Base-by-base conservation (phyloP, 2,329 filamentous ascomycete genomes). In the Chaetomiaceae sp. region DNA sequence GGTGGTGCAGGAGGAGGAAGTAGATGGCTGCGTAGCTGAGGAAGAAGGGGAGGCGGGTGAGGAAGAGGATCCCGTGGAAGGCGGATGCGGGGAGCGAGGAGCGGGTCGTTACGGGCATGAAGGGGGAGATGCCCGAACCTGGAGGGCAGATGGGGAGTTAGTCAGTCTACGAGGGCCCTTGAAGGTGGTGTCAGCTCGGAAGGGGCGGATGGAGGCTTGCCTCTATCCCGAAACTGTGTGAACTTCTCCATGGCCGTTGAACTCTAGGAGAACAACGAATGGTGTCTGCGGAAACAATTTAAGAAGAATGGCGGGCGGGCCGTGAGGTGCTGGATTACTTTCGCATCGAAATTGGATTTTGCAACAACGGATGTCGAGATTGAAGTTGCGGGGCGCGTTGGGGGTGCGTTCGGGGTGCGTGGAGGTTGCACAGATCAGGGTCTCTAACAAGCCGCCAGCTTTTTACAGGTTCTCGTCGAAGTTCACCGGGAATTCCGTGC, bases 81-180 rank as follows among this genome's bases (percentile, higher is more conserved):
- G 89, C 75, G 14, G 82, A 76, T 59, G 82, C 81, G 55, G 88
- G 67, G 53, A 80, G 71, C 10, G 85, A 79, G 21, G 83, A 74
- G 43, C 84, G 81, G 6, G 86, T 81, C 16, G 84, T 79, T 51
- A 91, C 80, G 14, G 94, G 91, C 57, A 97, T 85, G 75, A 99
- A 99, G 53, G 94, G 94, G 59, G 94, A 89, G 68, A 99, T 95
- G 64, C 94, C 92, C 61, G 94, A 95, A 61, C 91, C 92, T 97
- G 58, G 2, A 14, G n/a, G 23, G 10, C 9, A 13, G n/a, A 16
- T 27, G 25, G 25, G 25, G n/a, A 54, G 30, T 13, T 11, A 27
- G 10, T 44, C 36, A 48, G 42, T 27, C 27, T 33, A 27, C 21
- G 33, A 20, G 20, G 9, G n/a, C n/a, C n/a, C 21, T 4, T 32